Conservation (phyloP, 2,329 filamentous ascomycete species). For the Scopulariopsis brevicaulis region DNA sequence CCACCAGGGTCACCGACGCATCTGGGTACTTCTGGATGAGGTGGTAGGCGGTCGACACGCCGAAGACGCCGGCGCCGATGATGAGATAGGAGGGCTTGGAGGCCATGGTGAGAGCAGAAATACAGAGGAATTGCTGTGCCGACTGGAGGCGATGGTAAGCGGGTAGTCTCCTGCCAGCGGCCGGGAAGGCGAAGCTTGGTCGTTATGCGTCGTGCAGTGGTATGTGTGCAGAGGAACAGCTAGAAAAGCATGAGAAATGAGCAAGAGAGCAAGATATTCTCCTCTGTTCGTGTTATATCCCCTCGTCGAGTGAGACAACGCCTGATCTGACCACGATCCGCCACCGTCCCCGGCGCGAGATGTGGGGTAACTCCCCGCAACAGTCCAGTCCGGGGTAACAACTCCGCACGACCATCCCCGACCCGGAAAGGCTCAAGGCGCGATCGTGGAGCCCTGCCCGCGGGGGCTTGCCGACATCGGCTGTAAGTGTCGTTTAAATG, state of each 20-base stretch:
- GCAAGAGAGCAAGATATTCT: too few relatives aligned
- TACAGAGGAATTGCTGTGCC: not conserved
- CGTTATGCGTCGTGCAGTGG: not conserved
- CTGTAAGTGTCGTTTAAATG: not conserved
- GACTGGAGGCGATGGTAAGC: not conserved
- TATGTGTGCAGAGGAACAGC: not conserved
- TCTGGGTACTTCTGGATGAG: conserved; percentile 38
- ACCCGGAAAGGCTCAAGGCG: too few relatives aligned
- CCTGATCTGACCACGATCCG: too few relatives aligned
- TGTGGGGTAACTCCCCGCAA: too few relatives aligned
- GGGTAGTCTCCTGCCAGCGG: not conserved
- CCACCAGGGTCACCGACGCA: conserved; percentile 42
- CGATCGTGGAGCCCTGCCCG: too few relatives aligned
- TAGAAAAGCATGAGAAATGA: too few relatives aligned
- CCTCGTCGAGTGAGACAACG: too few relatives aligned
- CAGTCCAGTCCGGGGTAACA: too few relatives aligned
- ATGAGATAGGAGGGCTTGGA: conserved; percentile 36
- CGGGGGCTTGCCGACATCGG: not conserved
- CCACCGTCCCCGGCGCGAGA: too few relatives aligned
- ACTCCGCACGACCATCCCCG: too few relatives aligned
- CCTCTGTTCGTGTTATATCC: too few relatives aligned
- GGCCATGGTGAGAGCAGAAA: conserved; percentile 9
- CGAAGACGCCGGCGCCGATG: conserved; percentile 54
- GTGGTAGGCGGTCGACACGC: conserved; percentile 53
- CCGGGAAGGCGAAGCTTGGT: not conserved